Conservation (phyloP, 306 rosid species). For the Lithocarpus polystachyus region DNA sequence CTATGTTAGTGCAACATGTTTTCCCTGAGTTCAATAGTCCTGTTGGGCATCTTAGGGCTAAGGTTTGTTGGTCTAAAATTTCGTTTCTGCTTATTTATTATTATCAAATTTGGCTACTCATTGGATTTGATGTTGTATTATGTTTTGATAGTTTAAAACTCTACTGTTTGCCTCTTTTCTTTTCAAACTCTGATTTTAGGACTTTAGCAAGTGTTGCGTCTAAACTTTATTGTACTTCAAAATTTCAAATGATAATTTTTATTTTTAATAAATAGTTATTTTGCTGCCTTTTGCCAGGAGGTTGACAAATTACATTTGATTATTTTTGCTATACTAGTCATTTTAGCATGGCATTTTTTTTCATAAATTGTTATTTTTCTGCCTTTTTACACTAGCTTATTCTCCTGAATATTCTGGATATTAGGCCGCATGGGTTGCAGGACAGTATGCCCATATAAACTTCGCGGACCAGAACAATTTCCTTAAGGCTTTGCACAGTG, state of each 20-base stretch:
- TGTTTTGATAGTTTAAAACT: background rate
- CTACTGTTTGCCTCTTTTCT: background rate
- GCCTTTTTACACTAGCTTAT: background rate
- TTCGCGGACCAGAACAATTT: constrained; percentile 86
- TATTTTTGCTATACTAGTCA: background rate
- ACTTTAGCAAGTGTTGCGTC: background rate
- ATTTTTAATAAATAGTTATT: background rate
- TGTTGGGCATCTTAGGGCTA: constrained; percentile 95
- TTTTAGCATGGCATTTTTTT: background rate
- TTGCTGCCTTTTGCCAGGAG: background rate
- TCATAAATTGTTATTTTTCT: background rate
- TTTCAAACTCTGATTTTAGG: too few relatives aligned
- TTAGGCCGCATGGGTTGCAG: constrained; percentile 99
- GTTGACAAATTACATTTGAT: background rate
- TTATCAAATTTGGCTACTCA: background rate
- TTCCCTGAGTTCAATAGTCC: constrained; percentile 95
- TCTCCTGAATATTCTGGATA: constrained; percentile 19
- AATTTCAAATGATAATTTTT: background rate
- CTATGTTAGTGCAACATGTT: constrained; percentile 93
- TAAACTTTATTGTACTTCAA: background rate
- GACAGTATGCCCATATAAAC: constrained; percentile 85
- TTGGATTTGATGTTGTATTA: background rate
- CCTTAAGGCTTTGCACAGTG: constrained; percentile 82
- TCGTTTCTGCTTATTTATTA: constrained; percentile 6
- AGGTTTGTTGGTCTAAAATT: constrained; percentile 44